Percentiles rank a stretch among this genome's conserved stretches.
Conservation (phyloP, 805 yeast species). For the Debaryomyces castellii region DNA sequence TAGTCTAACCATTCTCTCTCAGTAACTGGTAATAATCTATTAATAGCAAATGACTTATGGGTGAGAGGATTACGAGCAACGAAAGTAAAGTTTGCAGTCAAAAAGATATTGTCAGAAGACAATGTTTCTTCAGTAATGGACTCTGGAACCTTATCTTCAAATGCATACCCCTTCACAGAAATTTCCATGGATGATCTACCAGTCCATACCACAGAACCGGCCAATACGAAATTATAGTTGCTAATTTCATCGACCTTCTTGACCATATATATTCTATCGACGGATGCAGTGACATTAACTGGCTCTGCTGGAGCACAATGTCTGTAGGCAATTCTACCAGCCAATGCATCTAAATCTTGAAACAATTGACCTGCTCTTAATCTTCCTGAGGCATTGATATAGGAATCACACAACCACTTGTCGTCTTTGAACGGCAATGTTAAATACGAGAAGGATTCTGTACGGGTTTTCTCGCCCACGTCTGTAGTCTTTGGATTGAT, state of each 20-base stretch:
- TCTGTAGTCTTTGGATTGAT: slow-evolving; percentile 69
- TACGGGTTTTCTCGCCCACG: slow-evolving; percentile 70
- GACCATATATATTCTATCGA: slow-evolving; percentile 85
- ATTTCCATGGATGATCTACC: slow-evolving; percentile 96
- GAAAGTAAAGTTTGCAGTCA: slow-evolving; percentile 90
- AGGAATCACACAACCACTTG: slow-evolving; percentile 77
- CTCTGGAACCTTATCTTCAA: slow-evolving; percentile 53
- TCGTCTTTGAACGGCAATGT: slow-evolving; percentile 83
- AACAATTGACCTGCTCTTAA: slow-evolving; percentile 89
- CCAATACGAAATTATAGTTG: slow-evolving; percentile 73
- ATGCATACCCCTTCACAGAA: slow-evolving; percentile 82
- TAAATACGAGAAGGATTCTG: slow-evolving; percentile 72
- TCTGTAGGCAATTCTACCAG: slow-evolving; percentile 89
- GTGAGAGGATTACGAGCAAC: slow-evolving; percentile 94
- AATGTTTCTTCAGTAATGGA: slow-evolving; percentile 57
- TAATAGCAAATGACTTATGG: slow-evolving; percentile 86
- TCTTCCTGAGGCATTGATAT: slow-evolving; percentile 88
- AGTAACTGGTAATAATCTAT: slow-evolving; percentile 70
- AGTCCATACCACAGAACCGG: slow-evolving; percentile 94
- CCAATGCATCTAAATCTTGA: slow-evolving; percentile 91
- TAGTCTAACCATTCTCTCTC: slow-evolving; percentile 81
- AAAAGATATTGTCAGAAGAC: slow-evolving; percentile 65
- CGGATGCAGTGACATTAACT: slow-evolving; percentile 92
- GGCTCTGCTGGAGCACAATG: slow-evolving; percentile 97
- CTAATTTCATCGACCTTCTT: slow-evolving; percentile 78